These are phyloP conservation scores for Cryphonectria radicalis DNA, from an alignment of 2,329 filamentous ascomycete species.

Conservation along the genomic window DNA sequence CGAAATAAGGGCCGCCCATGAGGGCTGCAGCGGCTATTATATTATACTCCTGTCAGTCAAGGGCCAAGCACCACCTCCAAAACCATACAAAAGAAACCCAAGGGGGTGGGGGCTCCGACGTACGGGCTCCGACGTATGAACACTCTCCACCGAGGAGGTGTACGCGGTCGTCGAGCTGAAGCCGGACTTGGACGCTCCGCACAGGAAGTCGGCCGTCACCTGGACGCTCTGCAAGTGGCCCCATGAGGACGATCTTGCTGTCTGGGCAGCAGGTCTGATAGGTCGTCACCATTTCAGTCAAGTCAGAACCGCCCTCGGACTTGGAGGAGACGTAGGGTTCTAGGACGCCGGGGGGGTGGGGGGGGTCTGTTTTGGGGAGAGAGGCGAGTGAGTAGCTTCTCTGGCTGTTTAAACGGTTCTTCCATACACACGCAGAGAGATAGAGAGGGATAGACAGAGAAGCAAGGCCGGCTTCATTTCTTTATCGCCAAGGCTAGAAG, in stretches of 20 bases:
- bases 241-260: constrained; percentile 41
- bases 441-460: too few relatives aligned
- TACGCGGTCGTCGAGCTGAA: constrained; percentile 31
- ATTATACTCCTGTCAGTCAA: not conserved
- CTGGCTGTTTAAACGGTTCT: not conserved
- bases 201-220: constrained; percentile 38
- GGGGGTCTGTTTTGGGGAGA: constrained; percentile 29
- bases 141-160: constrained; percentile 23
- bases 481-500: too few relatives aligned
- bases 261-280: constrained; percentile 38
- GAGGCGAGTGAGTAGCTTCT: not conserved
- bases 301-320: constrained; percentile 37
- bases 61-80: not conserved
- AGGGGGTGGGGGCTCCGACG: not conserved
- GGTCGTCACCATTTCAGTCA: constrained; percentile 36
- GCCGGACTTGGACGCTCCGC: constrained; percentile 32
- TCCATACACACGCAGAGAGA: too few relatives aligned
- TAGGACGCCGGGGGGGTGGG: constrained; percentile 35
- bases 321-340: constrained; percentile 37
- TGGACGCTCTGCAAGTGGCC: constrained; percentile 40
- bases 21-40: constrained; percentile 40
- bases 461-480: too few relatives aligned
- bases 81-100: not conserved
- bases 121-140: constrained; percentile 29
- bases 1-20: constrained; percentile 43